These are phyloP conservation scores for Petunia secreta DNA, from an alignment of 257 asterid species.

Conservation along the genomic window DNA sequence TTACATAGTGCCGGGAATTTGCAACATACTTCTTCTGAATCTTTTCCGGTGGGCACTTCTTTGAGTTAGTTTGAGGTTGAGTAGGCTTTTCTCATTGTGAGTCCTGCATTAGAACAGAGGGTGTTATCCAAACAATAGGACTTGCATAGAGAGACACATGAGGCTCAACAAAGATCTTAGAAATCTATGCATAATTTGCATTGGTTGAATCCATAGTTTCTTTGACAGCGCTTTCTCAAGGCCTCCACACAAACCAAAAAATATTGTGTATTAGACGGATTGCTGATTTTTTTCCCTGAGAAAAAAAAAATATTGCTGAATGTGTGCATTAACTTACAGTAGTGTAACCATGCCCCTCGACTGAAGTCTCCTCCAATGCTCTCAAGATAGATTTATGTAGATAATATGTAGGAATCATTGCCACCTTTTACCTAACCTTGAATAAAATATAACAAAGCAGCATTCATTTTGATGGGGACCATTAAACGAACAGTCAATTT, in stretches of 20 bases:
- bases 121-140: not conserved
- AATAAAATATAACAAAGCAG: not conserved
- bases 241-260: not conserved
- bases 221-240: slow-evolving; percentile 2
- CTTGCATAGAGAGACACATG: too few species aligned
- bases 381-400: slow-evolving; percentile 1
- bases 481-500: not conserved
- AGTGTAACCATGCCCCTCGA: not conserved
- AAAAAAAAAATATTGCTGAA: too few species aligned
- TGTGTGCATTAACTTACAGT: not conserved
- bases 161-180: slow-evolving; percentile 3
- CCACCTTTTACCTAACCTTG: not conserved
- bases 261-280: not conserved
- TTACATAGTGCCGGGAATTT: not conserved
- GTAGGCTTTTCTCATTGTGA: not conserved
- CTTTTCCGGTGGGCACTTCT: not conserved
- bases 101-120: not conserved
- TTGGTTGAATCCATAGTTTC: not conserved
- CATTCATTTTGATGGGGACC: not conserved
- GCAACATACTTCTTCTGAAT: not conserved
- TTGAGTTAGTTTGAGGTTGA: not conserved
- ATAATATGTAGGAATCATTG: not conserved
- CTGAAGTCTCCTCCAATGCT: not conserved
- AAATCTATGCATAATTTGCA: not conserved
- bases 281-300: not conserved